These are phyloP conservation scores for Kwoniella shivajii DNA, from an alignment of 1,284 basidiomycete genomes.

Conservation along the genomic window DNA sequence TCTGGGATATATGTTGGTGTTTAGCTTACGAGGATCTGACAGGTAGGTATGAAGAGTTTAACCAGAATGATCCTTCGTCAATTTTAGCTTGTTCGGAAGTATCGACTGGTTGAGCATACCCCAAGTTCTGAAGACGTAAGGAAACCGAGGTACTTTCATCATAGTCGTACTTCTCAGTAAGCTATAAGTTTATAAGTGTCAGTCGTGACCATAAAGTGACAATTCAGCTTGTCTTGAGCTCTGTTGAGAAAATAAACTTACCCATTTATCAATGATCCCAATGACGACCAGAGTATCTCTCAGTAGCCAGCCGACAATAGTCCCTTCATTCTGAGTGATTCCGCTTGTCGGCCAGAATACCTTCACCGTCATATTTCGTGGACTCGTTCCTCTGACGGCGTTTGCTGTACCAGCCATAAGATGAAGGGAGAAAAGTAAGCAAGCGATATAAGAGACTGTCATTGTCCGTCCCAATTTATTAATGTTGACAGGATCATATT, in stretches of 20 bases:
- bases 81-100: too few relatives aligned
- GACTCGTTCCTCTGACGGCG: too few relatives aligned
- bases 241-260: background rate
- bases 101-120: background rate
- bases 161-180: too few relatives aligned
- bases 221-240: background rate
- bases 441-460: too few relatives aligned
- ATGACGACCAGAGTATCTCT: slow-evolving; percentile 28
- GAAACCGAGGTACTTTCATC: too few relatives aligned
- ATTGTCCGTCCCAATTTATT: too few relatives aligned
- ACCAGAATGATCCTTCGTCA: background rate
- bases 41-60: slow-evolving; percentile 7
- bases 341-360: slow-evolving; percentile 42
- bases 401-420: too few relatives aligned
- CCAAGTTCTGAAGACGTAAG: too few relatives aligned
- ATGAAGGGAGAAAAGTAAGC: too few relatives aligned
- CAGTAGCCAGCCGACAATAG: slow-evolving; percentile 34
- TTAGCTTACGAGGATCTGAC: slow-evolving; percentile 18
- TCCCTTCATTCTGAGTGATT: slow-evolving; percentile 12
- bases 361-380: too few relatives aligned
- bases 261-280: slow-evolving; percentile 28
- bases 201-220: background rate
- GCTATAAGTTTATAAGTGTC: too few relatives aligned
- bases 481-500: too few relatives aligned
- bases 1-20: background rate